Base-by-base conservation (phyloP, 768 basidiomycete genomes). In the Xanthoconium purpureum region DNA sequence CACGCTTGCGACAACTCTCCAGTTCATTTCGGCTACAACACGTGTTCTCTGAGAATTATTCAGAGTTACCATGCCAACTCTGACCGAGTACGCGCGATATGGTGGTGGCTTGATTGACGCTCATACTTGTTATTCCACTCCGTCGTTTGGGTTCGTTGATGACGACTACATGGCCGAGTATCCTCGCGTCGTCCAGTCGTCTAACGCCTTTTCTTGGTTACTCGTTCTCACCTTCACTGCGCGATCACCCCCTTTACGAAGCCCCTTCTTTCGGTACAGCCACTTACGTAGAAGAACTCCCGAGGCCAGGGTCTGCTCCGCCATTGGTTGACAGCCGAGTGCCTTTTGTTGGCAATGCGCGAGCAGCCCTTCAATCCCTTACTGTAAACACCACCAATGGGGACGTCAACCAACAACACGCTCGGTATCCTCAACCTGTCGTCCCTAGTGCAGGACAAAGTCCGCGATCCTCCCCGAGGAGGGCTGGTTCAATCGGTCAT, bases 381-480 rank as follows among this genome's bases (percentile, higher is more conserved):
- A 40, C 57, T 42, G 62, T 66, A 33, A 45, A 64, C 50, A 14
- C 51, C 37, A 14, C 56, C 8, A 32, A 39, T 28, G 55, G 50
- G 20, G 66, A 66, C 51, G 39, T 59, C 54, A 62, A 50, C 39
- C 62, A 57, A 40, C 54, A 33, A 39, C 65, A 66, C 44, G 33
- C 42, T 39, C 69, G 66, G 62, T 61, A 66, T 58, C 47, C 60
- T 35, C 66, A 64, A 29, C 14, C 43, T 30, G 57, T 55, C 50
- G 12, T 28, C n/a, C 50, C 59, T 54, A 42, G 50, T 58, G n/a
- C 62, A 56, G 52, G 63, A 11, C 66, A 54, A 68, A 68, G 66
- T 68, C 66, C 66, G 66, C 66, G 66, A 64, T 69, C 66, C 65
- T 69, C 60, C 66, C 66, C 56, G 38, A 68, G 62, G 58, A 67